phyloP scores from a whole-genome alignment of 805 yeast genomes.

The Saturnispora zaruensis region DNA sequence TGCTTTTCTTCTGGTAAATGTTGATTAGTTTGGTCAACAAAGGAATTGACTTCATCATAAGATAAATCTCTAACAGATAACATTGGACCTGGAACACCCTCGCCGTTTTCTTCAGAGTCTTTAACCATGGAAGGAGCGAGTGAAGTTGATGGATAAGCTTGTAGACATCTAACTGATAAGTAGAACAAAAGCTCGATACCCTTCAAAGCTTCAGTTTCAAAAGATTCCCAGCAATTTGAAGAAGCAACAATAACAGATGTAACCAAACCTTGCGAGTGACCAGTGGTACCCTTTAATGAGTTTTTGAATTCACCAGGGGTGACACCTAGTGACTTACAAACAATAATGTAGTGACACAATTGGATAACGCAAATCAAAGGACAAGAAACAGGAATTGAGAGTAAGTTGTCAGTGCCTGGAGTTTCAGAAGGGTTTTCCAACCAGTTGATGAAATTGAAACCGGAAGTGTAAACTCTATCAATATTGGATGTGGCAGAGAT shows the following conservation, averaged over 20 bases:
- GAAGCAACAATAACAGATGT: slow-evolving; percentile 88
- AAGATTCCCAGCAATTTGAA: slow-evolving; percentile 77
- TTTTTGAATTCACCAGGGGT: slow-evolving; percentile 83
- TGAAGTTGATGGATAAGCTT: slow-evolving; percentile 86
- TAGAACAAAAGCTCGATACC: slow-evolving; percentile 82
- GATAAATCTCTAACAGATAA: slow-evolving; percentile 86
- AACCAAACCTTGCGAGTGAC: slow-evolving; percentile 87
- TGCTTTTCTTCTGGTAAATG: slow-evolving; percentile 91
- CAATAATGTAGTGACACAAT: slow-evolving; percentile 83
- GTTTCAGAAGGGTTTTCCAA: slow-evolving; percentile 74
- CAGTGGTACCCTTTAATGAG: slow-evolving; percentile 66
- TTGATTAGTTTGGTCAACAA: slow-evolving; percentile 78
- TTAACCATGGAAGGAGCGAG: slow-evolving; percentile 88
- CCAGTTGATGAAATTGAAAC: slow-evolving; percentile 85
- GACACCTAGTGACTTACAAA: slow-evolving; percentile 74
- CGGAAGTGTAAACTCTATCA: slow-evolving; percentile 86
- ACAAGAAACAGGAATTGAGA: slow-evolving; percentile 89
- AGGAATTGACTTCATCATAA: slow-evolving; percentile 65
- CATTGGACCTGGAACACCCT: slow-evolving; percentile 98
- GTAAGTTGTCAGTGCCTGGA: slow-evolving; percentile 81
- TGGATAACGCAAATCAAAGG: slow-evolving; percentile 97
- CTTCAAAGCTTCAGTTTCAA: slow-evolving; percentile 60
- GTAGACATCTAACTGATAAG: slow-evolving; percentile 87
- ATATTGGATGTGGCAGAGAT: slow-evolving; percentile 68
- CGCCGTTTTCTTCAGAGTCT: slow-evolving; percentile 88